Base-by-base conservation (phyloP, 139 green algal genomes). In the Monoraphidium neglectum region DNA sequence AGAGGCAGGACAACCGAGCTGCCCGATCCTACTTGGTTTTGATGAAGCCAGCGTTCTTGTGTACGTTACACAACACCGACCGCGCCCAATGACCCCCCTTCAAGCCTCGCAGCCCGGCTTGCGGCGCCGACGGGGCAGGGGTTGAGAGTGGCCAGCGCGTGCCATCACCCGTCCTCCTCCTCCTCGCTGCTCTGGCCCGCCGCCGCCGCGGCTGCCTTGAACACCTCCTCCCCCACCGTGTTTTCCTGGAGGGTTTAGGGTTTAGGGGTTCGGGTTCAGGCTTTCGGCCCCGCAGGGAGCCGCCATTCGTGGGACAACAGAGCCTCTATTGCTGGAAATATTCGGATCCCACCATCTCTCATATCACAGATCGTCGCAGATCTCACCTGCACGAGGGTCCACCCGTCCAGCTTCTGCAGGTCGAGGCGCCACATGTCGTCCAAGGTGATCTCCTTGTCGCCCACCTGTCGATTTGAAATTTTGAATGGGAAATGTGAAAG, bases 341-440 rank as follows among this genome's bases (percentile, higher is more conserved):
- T 69, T 28, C 5, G 32, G 18, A 5, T 24, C 26, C 43, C 33
- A 24, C 47, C 26, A 23, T 79, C 60, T 12, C 36, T 43, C 24
- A 66, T 68, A 21, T 68, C 61, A 23, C 66, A 46, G 23, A 36
- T 24, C 63, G 35, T 53, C 24, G 54, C 72, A 53, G 60, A 49
- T 35, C 76, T 79, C 24, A 66, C 60, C 64, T 75, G 78, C 3
- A 92, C 68, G n/a, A 85, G 86, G 15, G 57, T 59, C 92, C 91
- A 97, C 28, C 91, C 92, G 70, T 97, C 90, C 60, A 96, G 79
- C 77, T 94, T 97, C 26, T 72, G 83, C n/a, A 98, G 80, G 82
- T 98, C 89, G 12, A 99, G 77, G 24, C 59, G 71, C 93, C 94
- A 99, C 49, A 99, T 74, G 82, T 99, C 95, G 77, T 98, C 95